Conservation (phyloP, 305 asterid species). For the Fraxinus xanthoxyloides region DNA sequence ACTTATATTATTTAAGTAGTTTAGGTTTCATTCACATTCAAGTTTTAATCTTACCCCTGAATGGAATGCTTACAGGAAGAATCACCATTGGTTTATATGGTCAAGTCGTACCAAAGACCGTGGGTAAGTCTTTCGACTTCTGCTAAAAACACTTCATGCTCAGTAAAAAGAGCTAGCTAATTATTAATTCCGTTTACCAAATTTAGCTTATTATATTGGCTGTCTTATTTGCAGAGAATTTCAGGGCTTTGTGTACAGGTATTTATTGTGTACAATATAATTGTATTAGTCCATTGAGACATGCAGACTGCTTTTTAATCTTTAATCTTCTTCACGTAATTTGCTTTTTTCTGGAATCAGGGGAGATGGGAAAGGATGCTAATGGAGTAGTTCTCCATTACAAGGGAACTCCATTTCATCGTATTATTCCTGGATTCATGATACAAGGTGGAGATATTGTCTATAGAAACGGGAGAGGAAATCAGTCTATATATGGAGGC, state of each 20-base stretch:
- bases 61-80: slow-evolving; percentile 57
- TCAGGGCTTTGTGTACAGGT: slow-evolving; percentile 95
- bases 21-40: background rate
- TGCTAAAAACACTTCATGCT: slow-evolving; percentile 6
- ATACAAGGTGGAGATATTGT: slow-evolving; percentile 90
- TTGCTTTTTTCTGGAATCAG: slow-evolving; percentile 38
- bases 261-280: slow-evolving; percentile 13
- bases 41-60: slow-evolving; percentile 15
- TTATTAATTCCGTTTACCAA: background rate
- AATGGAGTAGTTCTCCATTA: slow-evolving; percentile 70
- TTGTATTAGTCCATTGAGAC: background rate
- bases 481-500: slow-evolving; percentile 73
- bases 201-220: slow-evolving; percentile 8
- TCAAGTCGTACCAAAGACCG: slow-evolving; percentile 80
- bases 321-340: slow-evolving; percentile 2
- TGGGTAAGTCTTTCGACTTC: slow-evolving; percentile 41
- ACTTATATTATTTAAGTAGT: background rate
- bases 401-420: slow-evolving; percentile 83
- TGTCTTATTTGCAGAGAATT: slow-evolving; percentile 64
- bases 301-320: background rate
- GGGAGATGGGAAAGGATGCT: slow-evolving; percentile 72
- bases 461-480: slow-evolving; percentile 74
- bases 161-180: background rate
- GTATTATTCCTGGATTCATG: slow-evolving; percentile 92
- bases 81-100: slow-evolving; percentile 82